Evolutionary conservation across 345 rosid genomes (phyloP).

Genomic region (Citrus inodora): DNA sequence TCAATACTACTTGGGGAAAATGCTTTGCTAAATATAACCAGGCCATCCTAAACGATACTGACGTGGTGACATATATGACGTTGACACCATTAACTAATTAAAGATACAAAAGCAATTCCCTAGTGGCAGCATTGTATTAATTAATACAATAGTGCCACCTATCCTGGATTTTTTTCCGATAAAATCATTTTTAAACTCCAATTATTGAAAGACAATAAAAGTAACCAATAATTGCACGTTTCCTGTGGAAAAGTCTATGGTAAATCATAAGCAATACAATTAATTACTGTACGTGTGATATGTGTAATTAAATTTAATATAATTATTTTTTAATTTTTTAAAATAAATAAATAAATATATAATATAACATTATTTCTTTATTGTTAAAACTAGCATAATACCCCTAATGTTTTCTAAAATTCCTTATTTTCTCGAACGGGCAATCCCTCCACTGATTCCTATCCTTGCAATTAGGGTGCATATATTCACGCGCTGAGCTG

Average conservation of each 20-base stretch:
- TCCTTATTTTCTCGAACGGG: not conserved
- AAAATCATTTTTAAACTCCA: not conserved
- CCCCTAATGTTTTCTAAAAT: too few species aligned
- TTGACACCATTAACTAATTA: not conserved
- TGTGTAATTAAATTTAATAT: too few species aligned
- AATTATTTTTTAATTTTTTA: accelerated
- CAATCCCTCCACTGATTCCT: not conserved
- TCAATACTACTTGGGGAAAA: too few species aligned
- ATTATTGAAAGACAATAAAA: not conserved
- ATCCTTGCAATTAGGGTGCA: not conserved
- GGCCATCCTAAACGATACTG: not conserved
- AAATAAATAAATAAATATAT: too few species aligned
- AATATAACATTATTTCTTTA: too few species aligned
- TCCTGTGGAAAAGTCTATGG: too few species aligned
- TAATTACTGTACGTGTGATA: accelerated
- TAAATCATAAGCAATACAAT: too few species aligned
- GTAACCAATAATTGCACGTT: not conserved
- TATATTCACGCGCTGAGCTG: not conserved
- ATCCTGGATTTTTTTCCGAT: too few species aligned
- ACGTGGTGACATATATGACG: too few species aligned
- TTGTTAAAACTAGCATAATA: too few species aligned
- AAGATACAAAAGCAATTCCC: not conserved
- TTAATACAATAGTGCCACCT: not conserved
- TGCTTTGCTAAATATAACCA: too few species aligned
- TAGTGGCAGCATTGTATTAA: not conserved